Percentiles rank a stretch among this genome's conserved stretches.
Evolutionary conservation across 169 alveolate species (phyloP).

Genomic region (Eimeria necatrix): DNA sequence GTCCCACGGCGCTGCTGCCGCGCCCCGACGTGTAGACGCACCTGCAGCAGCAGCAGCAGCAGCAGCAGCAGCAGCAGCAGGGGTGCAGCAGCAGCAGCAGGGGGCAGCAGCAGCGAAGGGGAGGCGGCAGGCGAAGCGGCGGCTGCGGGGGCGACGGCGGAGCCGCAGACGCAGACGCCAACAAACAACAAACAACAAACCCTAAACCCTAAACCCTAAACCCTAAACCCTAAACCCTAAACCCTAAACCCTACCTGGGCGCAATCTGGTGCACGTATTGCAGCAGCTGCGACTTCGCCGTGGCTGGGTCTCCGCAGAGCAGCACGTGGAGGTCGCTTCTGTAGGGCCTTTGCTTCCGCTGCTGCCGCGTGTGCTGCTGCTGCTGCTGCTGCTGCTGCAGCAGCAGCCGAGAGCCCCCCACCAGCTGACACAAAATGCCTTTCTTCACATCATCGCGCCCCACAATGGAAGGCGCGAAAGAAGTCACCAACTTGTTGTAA

Average conservation of each 20-base stretch:
- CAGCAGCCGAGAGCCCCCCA: slow-evolving; percentile 96
- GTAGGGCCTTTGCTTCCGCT: neutral
- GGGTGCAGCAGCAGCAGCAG: neutral
- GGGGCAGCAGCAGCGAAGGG: neutral
- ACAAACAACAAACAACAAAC: neutral
- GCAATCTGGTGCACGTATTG: slow-evolving; percentile 86
- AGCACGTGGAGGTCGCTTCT: slow-evolving; percentile 98
- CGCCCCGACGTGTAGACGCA: slow-evolving; percentile 98
- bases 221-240: slow-evolving; percentile 34
- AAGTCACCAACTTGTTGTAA: neutral
- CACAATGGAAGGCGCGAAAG: slow-evolving; percentile 95
- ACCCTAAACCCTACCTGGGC: slow-evolving; percentile 59
- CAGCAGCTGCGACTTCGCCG: slow-evolving; percentile 99
- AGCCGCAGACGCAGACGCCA: neutral
- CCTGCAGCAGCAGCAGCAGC: slow-evolving; percentile 51
- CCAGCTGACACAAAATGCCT: slow-evolving; percentile 95
- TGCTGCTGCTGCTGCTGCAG: slow-evolving; percentile 83
- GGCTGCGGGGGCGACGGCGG: neutral
- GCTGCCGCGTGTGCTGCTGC: slow-evolving; percentile 83
- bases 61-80: slow-evolving; percentile 6
- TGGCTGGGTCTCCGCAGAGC: slow-evolving; percentile 99
- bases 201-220: neutral
- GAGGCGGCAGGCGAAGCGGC: neutral
- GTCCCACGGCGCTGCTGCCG: slow-evolving; percentile 98
- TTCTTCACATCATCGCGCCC: slow-evolving; percentile 97